These are phyloP conservation scores for Fusarium pilosicola DNA, from an alignment of 2,329 filamentous ascomycete genomes.

Conservation along the genomic window DNA sequence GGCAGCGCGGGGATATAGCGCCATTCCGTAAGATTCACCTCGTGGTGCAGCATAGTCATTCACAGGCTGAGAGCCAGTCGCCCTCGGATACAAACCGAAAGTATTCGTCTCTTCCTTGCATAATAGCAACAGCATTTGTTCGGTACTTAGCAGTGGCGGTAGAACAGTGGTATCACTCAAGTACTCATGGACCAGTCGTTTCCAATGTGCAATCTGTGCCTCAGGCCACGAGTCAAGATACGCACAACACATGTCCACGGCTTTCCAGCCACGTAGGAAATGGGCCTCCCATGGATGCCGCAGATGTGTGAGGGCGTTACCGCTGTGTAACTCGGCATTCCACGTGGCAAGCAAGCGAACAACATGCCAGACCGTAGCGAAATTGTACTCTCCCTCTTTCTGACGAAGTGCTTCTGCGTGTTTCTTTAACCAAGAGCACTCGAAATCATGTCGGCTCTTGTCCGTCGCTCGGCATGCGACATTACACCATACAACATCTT, in stretches of 20 bases:
- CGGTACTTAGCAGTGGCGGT: slow-evolving; percentile 14
- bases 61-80: slow-evolving; percentile 36
- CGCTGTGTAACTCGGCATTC: slow-evolving; percentile 28
- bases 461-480: slow-evolving; percentile 35
- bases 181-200: slow-evolving; percentile 36
- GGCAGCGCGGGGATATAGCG: slow-evolving; percentile 43
- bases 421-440: slow-evolving; percentile 42
- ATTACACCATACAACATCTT: slow-evolving; percentile 45
- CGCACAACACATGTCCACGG: slow-evolving; percentile 41
- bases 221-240: slow-evolving; percentile 47
- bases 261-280: slow-evolving; percentile 42
- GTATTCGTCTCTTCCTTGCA: slow-evolving; percentile 48
- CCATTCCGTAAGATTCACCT: slow-evolving; percentile 42
- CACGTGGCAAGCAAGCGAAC: slow-evolving; percentile 43
- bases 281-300: slow-evolving; percentile 18
- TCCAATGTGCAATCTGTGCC: slow-evolving; percentile 41
- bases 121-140: slow-evolving; percentile 39
- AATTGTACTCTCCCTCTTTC: slow-evolving; percentile 41
- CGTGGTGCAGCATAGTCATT: slow-evolving; percentile 13
- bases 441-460: slow-evolving; percentile 38
- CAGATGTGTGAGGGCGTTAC: not conserved
- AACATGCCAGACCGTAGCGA: slow-evolving; percentile 45
- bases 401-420: slow-evolving; percentile 25
- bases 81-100: slow-evolving; percentile 41
- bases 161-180: slow-evolving; percentile 33